These are phyloP conservation scores for Suillus paluster DNA, from an alignment of 768 basidiomycete species.

Conservation along the genomic window DNA sequence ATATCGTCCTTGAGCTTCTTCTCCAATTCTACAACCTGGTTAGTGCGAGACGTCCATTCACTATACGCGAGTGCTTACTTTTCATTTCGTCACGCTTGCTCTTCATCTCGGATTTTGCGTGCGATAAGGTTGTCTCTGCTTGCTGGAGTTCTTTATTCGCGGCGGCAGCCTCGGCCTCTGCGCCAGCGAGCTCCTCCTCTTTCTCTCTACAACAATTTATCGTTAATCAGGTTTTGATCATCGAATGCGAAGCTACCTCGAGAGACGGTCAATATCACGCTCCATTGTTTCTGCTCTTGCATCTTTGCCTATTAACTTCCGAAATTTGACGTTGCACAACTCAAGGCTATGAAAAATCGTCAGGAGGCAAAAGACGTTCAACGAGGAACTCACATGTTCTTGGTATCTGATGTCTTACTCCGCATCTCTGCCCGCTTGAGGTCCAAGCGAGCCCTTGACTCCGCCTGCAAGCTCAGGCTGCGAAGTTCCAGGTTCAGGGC, in stretches of 20 bases:
- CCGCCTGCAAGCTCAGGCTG: slow-evolving; percentile 75
- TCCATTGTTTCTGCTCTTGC: slow-evolving; percentile 72
- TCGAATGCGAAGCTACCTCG: slow-evolving; percentile 49
- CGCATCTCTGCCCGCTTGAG: slow-evolving; percentile 72
- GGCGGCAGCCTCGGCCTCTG: slow-evolving; percentile 35
- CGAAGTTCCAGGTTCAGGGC: slow-evolving; percentile 71
- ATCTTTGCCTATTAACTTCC: slow-evolving; percentile 64
- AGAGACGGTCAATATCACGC: slow-evolving; percentile 62
- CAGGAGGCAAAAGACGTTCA: not conserved
- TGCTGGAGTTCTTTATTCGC: slow-evolving; percentile 65
- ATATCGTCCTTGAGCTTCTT: slow-evolving; percentile 46
- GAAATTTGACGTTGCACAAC: slow-evolving; percentile 61
- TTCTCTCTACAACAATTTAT: slow-evolving; percentile 54
- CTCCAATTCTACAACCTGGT: slow-evolving; percentile 50
- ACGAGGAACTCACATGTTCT: slow-evolving; percentile 58
- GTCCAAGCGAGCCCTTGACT: slow-evolving; percentile 77
- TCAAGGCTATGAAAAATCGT: slow-evolving; percentile 56
- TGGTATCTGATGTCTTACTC: slow-evolving; percentile 66
- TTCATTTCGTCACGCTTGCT: slow-evolving; percentile 65
- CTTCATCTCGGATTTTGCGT: slow-evolving; percentile 62
- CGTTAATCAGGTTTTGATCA: not conserved
- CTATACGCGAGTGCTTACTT: slow-evolving; percentile 42
- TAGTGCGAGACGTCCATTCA: slow-evolving; percentile 10
- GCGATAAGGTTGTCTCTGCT: slow-evolving; percentile 63
- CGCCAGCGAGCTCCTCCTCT: slow-evolving; percentile 58